phyloP scores from a whole-genome alignment of 345 rosid genomes.

The Linum usitatissimum region DNA sequence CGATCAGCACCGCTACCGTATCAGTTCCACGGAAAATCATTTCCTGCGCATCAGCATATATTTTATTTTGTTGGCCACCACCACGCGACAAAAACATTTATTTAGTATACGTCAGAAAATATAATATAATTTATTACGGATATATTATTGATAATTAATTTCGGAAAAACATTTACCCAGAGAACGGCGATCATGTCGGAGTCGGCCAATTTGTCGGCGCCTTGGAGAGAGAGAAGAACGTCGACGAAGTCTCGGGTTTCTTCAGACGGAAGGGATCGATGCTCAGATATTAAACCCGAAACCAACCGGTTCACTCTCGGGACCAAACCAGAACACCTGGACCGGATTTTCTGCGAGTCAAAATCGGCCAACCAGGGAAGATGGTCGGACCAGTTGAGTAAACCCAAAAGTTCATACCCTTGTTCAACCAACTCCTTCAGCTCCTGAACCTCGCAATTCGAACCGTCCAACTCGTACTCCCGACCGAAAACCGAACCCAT shows the following conservation, averaged over 20 bases:
- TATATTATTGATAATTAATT: not conserved
- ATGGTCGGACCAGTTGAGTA: constrained; percentile 60
- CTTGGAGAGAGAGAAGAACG: constrained; percentile 52
- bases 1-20: constrained; percentile 37
- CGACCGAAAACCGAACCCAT: constrained; percentile 66
- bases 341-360: constrained; percentile 57
- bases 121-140: not conserved
- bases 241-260: constrained; percentile 51
- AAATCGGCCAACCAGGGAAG: constrained; percentile 56
- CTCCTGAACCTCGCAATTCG: constrained; percentile 26
- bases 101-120: not conserved
- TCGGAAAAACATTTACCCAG: constrained; percentile 37
- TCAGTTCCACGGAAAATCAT: constrained; percentile 52
- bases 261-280: constrained; percentile 21
- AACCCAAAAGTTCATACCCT: constrained; percentile 58
- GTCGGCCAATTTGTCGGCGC: constrained; percentile 40
- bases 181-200: constrained; percentile 68
- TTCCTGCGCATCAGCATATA: constrained; percentile 22
- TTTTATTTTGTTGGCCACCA: not conserved
- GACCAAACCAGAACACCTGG: constrained; percentile 50
- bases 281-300: constrained; percentile 38
- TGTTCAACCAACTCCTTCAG: constrained; percentile 47
- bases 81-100: not conserved
- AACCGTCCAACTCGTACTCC: constrained; percentile 31
- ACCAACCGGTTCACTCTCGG: constrained; percentile 63